Percentiles rank a stretch among this genome's conserved stretches.
Conservation (phyloP, 2,329 filamentous ascomycete species). For the Cryoendolithus antarcticus region DNA sequence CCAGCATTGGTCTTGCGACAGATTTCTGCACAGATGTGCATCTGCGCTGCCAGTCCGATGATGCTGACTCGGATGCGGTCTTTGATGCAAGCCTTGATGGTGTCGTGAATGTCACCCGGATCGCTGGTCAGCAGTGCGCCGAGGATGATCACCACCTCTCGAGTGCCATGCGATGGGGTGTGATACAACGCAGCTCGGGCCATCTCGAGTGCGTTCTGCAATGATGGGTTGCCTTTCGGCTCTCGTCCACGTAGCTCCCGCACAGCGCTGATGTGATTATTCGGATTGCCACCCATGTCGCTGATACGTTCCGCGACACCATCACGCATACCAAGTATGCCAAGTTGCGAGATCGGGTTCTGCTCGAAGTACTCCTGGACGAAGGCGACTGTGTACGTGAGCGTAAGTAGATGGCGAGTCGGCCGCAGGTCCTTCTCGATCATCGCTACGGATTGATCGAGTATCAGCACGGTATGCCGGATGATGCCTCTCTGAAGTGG, state of each 20-base stretch:
- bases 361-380: constrained; percentile 95
- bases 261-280: constrained; percentile 71
- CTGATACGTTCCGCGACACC: constrained; percentile 76
- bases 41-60: constrained; percentile 79
- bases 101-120: constrained; percentile 89
- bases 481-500: constrained; percentile 95
- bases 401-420: constrained; percentile 67
- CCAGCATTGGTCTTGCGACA: constrained; percentile 75
- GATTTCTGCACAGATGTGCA: constrained; percentile 84
- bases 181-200: constrained; percentile 84
- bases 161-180: constrained; percentile 81
- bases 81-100: constrained; percentile 62
- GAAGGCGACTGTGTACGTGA: constrained; percentile 77
- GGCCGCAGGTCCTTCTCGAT: constrained; percentile 86
- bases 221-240: constrained; percentile 38
- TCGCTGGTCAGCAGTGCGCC: constrained; percentile 84
- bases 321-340: constrained; percentile 84
- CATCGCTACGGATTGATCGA: constrained; percentile 93
- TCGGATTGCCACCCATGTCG: constrained; percentile 83
- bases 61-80: constrained; percentile 82
- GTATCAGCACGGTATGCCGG: constrained; percentile 78
- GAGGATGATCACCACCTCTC: constrained; percentile 84
- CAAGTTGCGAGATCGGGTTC: constrained; percentile 93
- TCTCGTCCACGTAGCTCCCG: constrained; percentile 39
- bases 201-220: constrained; percentile 96